These are phyloP conservation scores for Fusarium hainanense DNA, from an alignment of 2,329 filamentous ascomycete genomes.

Conservation along the genomic window DNA sequence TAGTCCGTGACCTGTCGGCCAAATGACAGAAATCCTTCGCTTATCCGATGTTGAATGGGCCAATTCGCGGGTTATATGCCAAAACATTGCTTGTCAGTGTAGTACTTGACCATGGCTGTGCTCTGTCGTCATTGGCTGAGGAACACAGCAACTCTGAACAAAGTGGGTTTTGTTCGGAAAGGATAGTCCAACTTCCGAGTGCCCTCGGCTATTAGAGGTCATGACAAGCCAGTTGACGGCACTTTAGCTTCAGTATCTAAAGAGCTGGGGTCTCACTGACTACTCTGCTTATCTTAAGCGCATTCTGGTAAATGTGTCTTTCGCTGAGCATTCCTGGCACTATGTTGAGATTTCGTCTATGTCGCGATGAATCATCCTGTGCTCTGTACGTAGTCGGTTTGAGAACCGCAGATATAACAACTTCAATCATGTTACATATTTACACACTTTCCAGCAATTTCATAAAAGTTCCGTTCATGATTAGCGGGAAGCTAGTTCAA, in stretches of 20 bases:
- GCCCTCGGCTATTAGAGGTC: conserved; percentile 6
- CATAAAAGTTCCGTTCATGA: too few relatives aligned
- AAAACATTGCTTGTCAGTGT: too few relatives aligned
- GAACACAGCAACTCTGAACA: neutral
- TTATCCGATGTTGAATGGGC: neutral
- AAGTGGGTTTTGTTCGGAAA: neutral
- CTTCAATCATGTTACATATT: too few relatives aligned
- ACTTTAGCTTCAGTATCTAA: neutral
- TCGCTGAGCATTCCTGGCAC: too few relatives aligned
- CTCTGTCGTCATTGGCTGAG: neutral
- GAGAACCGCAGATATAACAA: too few relatives aligned
- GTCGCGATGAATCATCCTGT: too few relatives aligned
- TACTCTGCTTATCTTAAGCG: neutral
- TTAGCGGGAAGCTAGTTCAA: too few relatives aligned
- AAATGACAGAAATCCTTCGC: neutral
- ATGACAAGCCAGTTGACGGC: neutral
- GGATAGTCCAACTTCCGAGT: conserved; percentile 2
- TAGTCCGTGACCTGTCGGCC: neutral
- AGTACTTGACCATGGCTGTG: neutral
- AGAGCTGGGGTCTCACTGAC: neutral
- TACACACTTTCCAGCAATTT: too few relatives aligned
- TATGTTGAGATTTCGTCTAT: too few relatives aligned
- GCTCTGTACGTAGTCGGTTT: too few relatives aligned
- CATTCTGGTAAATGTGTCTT: fast-evolving
- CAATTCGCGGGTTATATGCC: too few relatives aligned